These are phyloP conservation scores for Conringia planisiliqua DNA, from an alignment of 345 rosid species.

Conservation along the genomic window DNA sequence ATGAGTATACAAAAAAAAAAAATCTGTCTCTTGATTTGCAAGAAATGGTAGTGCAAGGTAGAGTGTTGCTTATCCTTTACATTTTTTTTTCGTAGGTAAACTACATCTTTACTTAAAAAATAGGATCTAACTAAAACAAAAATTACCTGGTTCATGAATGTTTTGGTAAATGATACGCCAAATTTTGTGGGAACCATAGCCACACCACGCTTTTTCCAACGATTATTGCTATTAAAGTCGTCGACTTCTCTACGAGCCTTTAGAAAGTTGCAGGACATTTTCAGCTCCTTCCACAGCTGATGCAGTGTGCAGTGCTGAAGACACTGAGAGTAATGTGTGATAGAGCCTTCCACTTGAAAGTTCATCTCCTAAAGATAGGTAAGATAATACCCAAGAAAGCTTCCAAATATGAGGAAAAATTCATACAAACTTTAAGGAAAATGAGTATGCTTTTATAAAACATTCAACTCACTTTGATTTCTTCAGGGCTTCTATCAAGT, in stretches of 20 bases:
- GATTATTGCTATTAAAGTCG: slow-evolving; percentile 63
- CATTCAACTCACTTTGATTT: slow-evolving; percentile 56
- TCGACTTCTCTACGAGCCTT: slow-evolving; percentile 58
- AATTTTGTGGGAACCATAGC: slow-evolving; percentile 92
- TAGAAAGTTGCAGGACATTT: slow-evolving; percentile 53
- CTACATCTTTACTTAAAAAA: neutral
- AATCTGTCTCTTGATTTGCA: slow-evolving; percentile 1
- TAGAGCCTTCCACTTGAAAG: slow-evolving; percentile 89
- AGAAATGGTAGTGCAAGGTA: neutral
- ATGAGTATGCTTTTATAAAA: neutral
- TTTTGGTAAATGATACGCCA: slow-evolving; percentile 83
- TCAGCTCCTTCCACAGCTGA: slow-evolving; percentile 77
- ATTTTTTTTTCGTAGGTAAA: too few species aligned
- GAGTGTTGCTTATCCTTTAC: too few species aligned
- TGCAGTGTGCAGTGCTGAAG: slow-evolving; percentile 68
- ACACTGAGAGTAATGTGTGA: slow-evolving; percentile 72
- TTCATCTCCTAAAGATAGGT: slow-evolving; percentile 62
- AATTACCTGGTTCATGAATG: slow-evolving; percentile 78
- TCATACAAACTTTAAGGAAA: neutral
- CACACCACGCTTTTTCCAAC: slow-evolving; percentile 95
- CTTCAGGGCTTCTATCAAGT: slow-evolving; percentile 38
- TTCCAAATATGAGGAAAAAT: neutral
- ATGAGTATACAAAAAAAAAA: neutral
- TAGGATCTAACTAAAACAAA: neutral
- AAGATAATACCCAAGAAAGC: neutral